Conservation (phyloP, 1,139 yeast genomes). For the Geotrichum histeridarum region DNA sequence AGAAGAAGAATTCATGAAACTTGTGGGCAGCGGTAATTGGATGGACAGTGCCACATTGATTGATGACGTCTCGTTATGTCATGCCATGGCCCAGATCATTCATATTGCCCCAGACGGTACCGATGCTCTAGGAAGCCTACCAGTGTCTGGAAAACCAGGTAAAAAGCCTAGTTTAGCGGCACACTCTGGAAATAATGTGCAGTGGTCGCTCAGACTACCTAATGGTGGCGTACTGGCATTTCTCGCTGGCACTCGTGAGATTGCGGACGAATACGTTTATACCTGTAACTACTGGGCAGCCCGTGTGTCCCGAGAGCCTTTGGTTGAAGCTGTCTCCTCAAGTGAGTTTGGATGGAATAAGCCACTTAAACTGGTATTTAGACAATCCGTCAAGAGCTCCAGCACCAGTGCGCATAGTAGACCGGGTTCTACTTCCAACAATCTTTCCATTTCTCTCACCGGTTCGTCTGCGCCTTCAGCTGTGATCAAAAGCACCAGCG, state of each 20-base stretch:
- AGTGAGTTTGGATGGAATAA: slow-evolving; percentile 77
- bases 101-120: slow-evolving; percentile 15
- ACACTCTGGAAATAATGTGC: slow-evolving; percentile 23
- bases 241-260: slow-evolving; percentile 57
- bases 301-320: slow-evolving; percentile 71
- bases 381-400: neutral
- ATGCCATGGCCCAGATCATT: slow-evolving; percentile 34
- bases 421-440: neutral
- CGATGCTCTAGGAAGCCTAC: slow-evolving; percentile 15
- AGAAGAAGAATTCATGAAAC: neutral
- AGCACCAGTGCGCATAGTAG: neutral
- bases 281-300: slow-evolving; percentile 91
- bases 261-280: slow-evolving; percentile 66
- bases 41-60: slow-evolving; percentile 38
- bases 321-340: slow-evolving; percentile 57
- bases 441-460: too few relatives aligned
- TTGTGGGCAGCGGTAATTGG: slow-evolving; percentile 67
- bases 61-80: slow-evolving; percentile 33
- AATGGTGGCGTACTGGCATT: slow-evolving; percentile 34
- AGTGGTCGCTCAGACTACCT: slow-evolving; percentile 39
- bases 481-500: neutral
- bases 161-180: slow-evolving; percentile 6
- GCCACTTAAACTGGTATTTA: slow-evolving; percentile 26
- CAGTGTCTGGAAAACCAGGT: slow-evolving; percentile 9
- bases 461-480: neutral